phyloP scores from a whole-genome alignment of 305 asterid genomes.

The Nicotiana rustica region DNA sequence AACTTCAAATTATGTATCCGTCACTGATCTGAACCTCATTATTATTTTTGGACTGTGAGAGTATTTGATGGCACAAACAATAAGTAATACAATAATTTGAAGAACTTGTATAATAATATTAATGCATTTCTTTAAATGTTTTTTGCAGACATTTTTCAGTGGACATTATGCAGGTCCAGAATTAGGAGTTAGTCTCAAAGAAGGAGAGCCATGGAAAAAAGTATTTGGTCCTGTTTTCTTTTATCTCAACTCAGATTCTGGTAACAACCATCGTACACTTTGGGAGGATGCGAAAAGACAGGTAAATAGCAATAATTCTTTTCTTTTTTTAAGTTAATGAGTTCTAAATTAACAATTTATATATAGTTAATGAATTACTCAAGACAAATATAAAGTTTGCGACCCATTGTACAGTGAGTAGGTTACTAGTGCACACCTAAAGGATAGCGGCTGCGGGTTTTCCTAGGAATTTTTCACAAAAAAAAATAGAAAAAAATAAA shows the following conservation, averaged over 20 bases:
- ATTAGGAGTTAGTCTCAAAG: slow-evolving; percentile 32
- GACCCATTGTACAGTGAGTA: too few relatives aligned
- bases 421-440: too few relatives aligned
- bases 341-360: not conserved
- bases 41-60: not conserved
- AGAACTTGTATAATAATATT: not conserved
- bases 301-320: slow-evolving; percentile 3
- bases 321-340: not conserved
- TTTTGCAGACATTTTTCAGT: slow-evolving; percentile 40
- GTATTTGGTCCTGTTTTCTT: slow-evolving; percentile 49
- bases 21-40: not conserved
- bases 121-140: not conserved
- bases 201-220: slow-evolving; percentile 51
- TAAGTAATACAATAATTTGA: not conserved
- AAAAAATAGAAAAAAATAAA: too few relatives aligned
- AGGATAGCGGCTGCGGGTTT: too few relatives aligned
- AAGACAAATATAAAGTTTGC: not conserved
- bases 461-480: too few relatives aligned
- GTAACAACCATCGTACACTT: slow-evolving; percentile 27
- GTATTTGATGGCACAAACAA: not conserved
- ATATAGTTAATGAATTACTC: not conserved
- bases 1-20: too few relatives aligned
- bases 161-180: slow-evolving; percentile 43
- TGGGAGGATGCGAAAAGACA: slow-evolving; percentile 50
- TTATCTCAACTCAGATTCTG: slow-evolving; percentile 42